Evolutionary conservation across 164 flowering plant genomes (phyloP), one percentile per base, ranked within the genome.

Genomic region (Dillenia turbinata): DNA sequence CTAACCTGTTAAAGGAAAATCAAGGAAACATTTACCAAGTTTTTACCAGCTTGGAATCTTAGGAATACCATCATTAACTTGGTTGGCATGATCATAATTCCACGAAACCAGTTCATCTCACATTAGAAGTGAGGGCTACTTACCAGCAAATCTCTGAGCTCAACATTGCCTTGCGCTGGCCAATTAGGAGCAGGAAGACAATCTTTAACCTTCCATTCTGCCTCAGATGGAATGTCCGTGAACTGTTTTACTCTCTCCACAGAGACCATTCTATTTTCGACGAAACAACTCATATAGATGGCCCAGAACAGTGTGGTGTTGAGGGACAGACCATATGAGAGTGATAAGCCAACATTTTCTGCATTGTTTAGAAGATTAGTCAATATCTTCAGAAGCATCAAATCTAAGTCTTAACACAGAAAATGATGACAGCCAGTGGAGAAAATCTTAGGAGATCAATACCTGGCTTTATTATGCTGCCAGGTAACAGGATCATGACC

Each of bases 221-320:
- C 92, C 78, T 93, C 98, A 43, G 98, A 84, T 54, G 86, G 84
- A 16, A 90, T 90, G 53, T 68, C 71, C 9, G 86, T 73, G 67
- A 85, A 93, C 57, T 93, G 98, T 67, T 83, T 93, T 40, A 93
- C 71, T 73, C 98, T 83, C 76, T 93, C 98, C 44, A 89, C 95
- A 2, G 98, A 90, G 53, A 93, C 95, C 98, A 93, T 89, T 56
- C 75, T 73, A 55, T 90, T 93, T 69, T 93, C 98, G 53, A 89
- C 74, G 52, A 83, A 75, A 71, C 98, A 93, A 58, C 92, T 89
- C 75, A 86, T 63, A 47, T 77, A 86, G 48, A 83, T 68, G 17
- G 89, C 81, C 70, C 71, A 88, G 71, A 81, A 93, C 68, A 93
- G 57, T 47, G 78, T 78, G 12, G 62, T 66, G 58, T 90, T 90